These are phyloP conservation scores for Rhodotorula sp. DNA, from an alignment of 1,284 basidiomycete species.

Conservation along the genomic window DNA sequence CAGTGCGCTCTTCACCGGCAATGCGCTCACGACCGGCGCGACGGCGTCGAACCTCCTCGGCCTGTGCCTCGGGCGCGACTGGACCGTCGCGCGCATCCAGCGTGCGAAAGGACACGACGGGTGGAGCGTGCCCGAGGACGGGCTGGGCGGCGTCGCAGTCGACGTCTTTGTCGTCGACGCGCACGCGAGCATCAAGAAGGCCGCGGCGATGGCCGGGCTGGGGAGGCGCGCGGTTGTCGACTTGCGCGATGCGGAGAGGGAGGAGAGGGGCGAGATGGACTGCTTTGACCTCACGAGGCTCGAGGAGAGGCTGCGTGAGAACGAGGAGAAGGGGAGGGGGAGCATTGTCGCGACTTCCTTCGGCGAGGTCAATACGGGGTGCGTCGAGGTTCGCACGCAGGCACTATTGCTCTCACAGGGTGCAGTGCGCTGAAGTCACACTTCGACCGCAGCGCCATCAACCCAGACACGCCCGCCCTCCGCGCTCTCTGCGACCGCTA, in stretches of 20 bases:
- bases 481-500: slow-evolving; percentile 52
- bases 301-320: slow-evolving; percentile 47
- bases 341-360: slow-evolving; percentile 54
- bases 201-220: slow-evolving; percentile 55
- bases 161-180: slow-evolving; percentile 54
- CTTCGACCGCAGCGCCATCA: slow-evolving; percentile 10
- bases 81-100: slow-evolving; percentile 31
- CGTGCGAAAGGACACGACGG: slow-evolving; percentile 40
- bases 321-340: slow-evolving; percentile 46
- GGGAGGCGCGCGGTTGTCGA: slow-evolving; percentile 54
- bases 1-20: slow-evolving; percentile 49
- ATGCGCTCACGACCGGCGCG: slow-evolving; percentile 58
- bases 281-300: slow-evolving; percentile 52
- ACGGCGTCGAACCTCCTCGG: slow-evolving; percentile 58
- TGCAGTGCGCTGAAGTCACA: too few species aligned
- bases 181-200: slow-evolving; percentile 57
- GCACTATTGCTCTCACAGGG: not conserved
- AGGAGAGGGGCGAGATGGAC: slow-evolving; percentile 37
- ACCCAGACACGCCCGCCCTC: slow-evolving; percentile 47
- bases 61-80: slow-evolving; percentile 48
- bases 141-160: slow-evolving; percentile 51
- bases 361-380: slow-evolving; percentile 59
- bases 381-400: not conserved
- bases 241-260: slow-evolving; percentile 40
- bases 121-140: slow-evolving; percentile 54